Evolutionary conservation across 257 asterid species (phyloP), one percentile per base, ranked within the genome.

Genomic region (Nicotiana sylvestris): DNA sequence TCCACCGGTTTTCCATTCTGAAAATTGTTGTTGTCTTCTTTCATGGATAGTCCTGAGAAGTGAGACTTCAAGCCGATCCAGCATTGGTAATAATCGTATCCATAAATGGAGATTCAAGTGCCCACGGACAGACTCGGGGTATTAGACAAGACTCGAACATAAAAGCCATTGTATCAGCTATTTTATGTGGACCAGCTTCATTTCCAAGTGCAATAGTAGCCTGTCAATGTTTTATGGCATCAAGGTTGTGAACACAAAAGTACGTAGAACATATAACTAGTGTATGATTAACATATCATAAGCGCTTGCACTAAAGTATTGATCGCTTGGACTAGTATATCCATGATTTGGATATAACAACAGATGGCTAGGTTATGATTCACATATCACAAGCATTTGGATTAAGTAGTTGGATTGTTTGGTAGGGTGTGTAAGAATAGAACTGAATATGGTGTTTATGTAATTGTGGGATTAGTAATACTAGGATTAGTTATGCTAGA

Each of bases 11-110:
- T 46, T 83, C 83, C 91, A 4, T 87, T 90, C 43, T 29, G 68
- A 51, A 83, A 84, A 10, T 81, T 87, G 55, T 10, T 53, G 27
- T 69, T 64, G 78, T 83, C 84, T 76, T 81, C 86, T 4, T 33
- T 53, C 6, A 32, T 4, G 56, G 81, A 58, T 76, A 88, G 87
- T 66, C 69, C 56, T 18, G 89, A 85, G 82, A 96, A 96, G 89
- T 93, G 99, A 74, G 99, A 93, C 86, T 91, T 94, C 91, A 96
- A 81, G 55, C 99, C 98, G 16, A 93, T 94, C 99, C 99, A 96
- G 87, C 99, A 96, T 29, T 90, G 98, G 86, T 96, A 94, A 66
- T 96, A 96, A 83, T 94, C 93, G 67, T 82, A 87, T 96, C 99
- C 88, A 89, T 91, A 85, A 81, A 81, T 5, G 98, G 97, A 66